phyloP scores from a whole-genome alignment of 768 basidiomycete species.

The Phylloporus scabripes region DNA sequence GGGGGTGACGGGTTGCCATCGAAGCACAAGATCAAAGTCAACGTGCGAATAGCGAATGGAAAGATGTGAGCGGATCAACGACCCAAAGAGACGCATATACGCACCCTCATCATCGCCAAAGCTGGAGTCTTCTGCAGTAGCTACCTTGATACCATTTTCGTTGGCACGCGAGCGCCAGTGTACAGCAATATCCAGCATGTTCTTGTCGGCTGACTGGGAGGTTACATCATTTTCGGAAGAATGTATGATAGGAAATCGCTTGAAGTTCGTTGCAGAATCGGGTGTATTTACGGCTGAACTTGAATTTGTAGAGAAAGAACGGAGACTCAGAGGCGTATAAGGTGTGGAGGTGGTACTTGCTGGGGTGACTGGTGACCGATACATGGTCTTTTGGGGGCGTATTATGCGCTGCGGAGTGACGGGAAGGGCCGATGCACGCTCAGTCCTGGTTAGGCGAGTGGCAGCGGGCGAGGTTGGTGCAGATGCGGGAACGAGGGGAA shows the following conservation, averaged over 20 bases:
- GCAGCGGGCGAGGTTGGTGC: constrained; percentile 42
- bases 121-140: constrained; percentile 35
- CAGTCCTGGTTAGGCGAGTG: constrained; percentile 29
- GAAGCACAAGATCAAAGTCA: constrained; percentile 7
- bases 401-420: constrained; percentile 63
- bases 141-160: constrained; percentile 67
- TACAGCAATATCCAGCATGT: constrained; percentile 54
- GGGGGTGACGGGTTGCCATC: not conserved
- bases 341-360: constrained; percentile 48
- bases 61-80: constrained; percentile 14
- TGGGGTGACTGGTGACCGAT: constrained; percentile 58
- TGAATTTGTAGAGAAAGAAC: constrained; percentile 53
- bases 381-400: constrained; percentile 39
- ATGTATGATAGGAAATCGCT: constrained; percentile 37
- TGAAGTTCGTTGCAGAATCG: constrained; percentile 33
- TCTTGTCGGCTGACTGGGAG: constrained; percentile 35
- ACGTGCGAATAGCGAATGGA: constrained; percentile 1
- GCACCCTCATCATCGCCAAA: constrained; percentile 47
- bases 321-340: constrained; percentile 65
- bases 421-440: constrained; percentile 36
- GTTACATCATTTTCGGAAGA: constrained; percentile 40
- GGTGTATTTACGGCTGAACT: constrained; percentile 56
- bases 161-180: constrained; percentile 71
- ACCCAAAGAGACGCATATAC: constrained; percentile 21
- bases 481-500: constrained; percentile 34